Base-by-base conservation (phyloP, 495 filamentous ascomycete genomes). In the Lasiosphaeriaceae sp. region DNA sequence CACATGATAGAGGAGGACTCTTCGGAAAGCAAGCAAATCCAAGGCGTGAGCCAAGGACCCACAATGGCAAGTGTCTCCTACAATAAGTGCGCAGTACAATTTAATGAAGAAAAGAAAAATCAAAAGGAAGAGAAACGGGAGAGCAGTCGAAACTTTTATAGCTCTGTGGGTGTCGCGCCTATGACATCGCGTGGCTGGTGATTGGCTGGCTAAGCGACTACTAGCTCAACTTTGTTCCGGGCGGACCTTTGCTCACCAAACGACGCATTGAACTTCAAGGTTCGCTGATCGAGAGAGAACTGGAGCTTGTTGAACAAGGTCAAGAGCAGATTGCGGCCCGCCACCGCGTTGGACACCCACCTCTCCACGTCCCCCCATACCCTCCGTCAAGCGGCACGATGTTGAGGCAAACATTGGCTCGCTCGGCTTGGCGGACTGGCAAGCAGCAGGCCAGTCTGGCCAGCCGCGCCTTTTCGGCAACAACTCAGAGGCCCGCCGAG, bases 321-420 rank as follows among this genome's bases (percentile, higher is more conserved):
- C 26, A 31, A 31, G 26, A 31, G 26, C 37, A 54, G 56, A 50
- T 59, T 56, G 49, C 55, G 23, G 37, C 23, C 56, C 52, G 51
- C 55, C 54, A 56, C 56, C 49, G 37, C 9, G 26, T 48, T 50
- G 39, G 46, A 58, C 50, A 54, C 45, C 59, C 50, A 54, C 35
- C 46, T 21, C 39, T 22, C 58, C 50, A 21, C 55, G 57, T 59
- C 65, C 62, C 61, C 65, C 70, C 71, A 65, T 57, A 55, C 54
- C 67, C 60, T 66, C 69, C 77, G 74, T 75, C 74, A 71, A 78
- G 73, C 76, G 75, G 69, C 81, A 91, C 75, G 70, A 96, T 96
- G 92, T 79, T 90, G 78, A 88, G 90, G 82, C 86, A 88, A 78
- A 86, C 89, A 80, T 75, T 96, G 74, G 80, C 86, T 74, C 88